Evolutionary conservation across 202 grass and related monocot genomes (phyloP), one percentile per base, ranked within the genome.

Genomic region (Panicum virgatum): DNA sequence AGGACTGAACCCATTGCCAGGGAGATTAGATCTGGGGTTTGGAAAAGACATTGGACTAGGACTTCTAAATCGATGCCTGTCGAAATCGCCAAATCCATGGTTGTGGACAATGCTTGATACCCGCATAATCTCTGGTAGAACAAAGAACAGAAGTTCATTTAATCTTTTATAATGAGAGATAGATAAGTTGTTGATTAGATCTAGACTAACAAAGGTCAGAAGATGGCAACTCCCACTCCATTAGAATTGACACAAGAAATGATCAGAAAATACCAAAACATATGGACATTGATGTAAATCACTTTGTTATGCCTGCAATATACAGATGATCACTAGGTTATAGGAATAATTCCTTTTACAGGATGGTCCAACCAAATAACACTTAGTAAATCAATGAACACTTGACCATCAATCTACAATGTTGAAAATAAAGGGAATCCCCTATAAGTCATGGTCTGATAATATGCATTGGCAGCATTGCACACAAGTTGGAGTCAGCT

Each of bases 1-100:
- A 81, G 90, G 87, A 86, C 91, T 89, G 20, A 92, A 86, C 75
- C 88, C 91, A 1, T 84, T 91, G 67, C 77, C 87, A 52, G 87
- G 67, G 16, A 86, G 53, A 82, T 90, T 96, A 78, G 90, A 91
- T 76, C 89, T 92, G 48, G 90, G 87, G 62, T 91, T 94, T 76
- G 96, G 85, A 62, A 83, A 94, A 72, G 93, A 93, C 93, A 99
- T 96, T 12, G 93, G 96, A 76, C 93, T 99, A 61, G 96, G 96
- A 85, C 96, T 99, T 92, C 91, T 86, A 75, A 83, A 87, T 5
- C 89, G 89, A 82, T 93, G 76, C 74, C 81, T 93, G 62, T 94
- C 89, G 43, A 92, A 93, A 80, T 99, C 93, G 25, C 81, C 84
- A 74, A 99, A 96, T 76, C 91, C 96, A 89, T 95, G 96, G 54